phyloP scores from a whole-genome alignment of 805 yeast species.

The Yarrowia deformans region DNA sequence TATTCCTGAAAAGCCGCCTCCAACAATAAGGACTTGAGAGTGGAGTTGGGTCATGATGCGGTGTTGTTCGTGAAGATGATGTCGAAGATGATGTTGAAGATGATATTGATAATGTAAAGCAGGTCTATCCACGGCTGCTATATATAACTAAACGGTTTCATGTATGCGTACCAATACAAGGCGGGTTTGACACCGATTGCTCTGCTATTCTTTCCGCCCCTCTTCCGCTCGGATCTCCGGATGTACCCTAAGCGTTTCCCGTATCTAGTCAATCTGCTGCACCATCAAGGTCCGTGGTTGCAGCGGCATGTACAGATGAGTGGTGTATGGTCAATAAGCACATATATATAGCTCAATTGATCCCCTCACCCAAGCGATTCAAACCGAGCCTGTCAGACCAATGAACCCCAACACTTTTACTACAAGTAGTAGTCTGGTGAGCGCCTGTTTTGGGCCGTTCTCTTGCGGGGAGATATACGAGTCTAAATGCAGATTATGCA shows the following conservation, averaged over 20 bases:
- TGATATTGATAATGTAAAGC: not conserved
- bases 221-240: conserved; percentile 11
- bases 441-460: not conserved
- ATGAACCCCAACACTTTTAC: not conserved
- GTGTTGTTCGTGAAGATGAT: too few relatives aligned
- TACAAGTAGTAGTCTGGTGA: too few relatives aligned
- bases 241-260: conserved; percentile 9
- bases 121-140: not conserved
- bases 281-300: not conserved
- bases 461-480: conserved; percentile 16
- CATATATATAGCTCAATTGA: not conserved
- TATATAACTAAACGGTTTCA: not conserved
- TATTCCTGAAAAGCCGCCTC: conserved; percentile 36
- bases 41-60: conserved; percentile 2
- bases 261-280: not conserved
- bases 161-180: not conserved
- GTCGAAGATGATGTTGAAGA: not conserved
- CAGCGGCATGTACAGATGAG: not conserved
- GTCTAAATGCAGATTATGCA: conserved; percentile 15
- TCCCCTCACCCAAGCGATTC: not conserved
- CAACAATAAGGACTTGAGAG: conserved; percentile 31
- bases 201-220: not conserved
- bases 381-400: not conserved
- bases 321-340: not conserved
- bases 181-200: not conserved